Evolutionary conservation across 768 basidiomycete species (phyloP), one percentile per base, ranked within the genome.

Genomic region (Mrakia gelida): DNA sequence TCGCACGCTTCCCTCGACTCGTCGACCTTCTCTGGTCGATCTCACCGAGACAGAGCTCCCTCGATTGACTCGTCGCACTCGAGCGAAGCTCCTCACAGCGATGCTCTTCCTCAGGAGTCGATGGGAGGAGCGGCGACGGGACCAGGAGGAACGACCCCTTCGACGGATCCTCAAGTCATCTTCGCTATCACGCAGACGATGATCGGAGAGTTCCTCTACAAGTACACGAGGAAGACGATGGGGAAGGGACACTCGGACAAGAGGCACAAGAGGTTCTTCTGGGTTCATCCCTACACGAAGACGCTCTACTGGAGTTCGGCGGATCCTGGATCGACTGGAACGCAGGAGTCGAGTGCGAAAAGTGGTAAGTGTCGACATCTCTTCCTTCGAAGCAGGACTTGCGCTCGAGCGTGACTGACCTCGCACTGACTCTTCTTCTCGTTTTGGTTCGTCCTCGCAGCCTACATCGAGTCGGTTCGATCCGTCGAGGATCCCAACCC

Each of bases 251-350:
- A 94, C 83, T 93, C 93, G 30, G 92, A 94, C 84, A 91, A 89
- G 83, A 87, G 95, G 73, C 97, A 99, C 85, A 91, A 90, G 84
- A 88, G 97, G 54, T 99, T 95, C 90, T 97, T 98, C 88, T 99
- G 97, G 97, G 91, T 99, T n/a, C 96, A 98, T 85, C 97, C 97
- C 28, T 99, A 98, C 84, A 98, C 95, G 59, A 94, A 93, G 87
- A 98, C 95, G 7, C 82, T 99, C 78, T 98, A 98, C 84, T 99
- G 97, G 97, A 94, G 93, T 82, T 91, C 92, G 26, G 90, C 91
- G 15, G 96, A 98, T 85, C 97, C 96, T 71, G 95, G 94, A 41
- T 92, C 93, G 34, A 89, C 30, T 52, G 62, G 56, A 90, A 90
- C 81, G 89, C 91, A 67, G 1, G 95, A 98, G 86, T 93, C 93